Base-by-base conservation (phyloP, 1,284 basidiomycete species). In the Leucocoprinus gongylophorus region DNA sequence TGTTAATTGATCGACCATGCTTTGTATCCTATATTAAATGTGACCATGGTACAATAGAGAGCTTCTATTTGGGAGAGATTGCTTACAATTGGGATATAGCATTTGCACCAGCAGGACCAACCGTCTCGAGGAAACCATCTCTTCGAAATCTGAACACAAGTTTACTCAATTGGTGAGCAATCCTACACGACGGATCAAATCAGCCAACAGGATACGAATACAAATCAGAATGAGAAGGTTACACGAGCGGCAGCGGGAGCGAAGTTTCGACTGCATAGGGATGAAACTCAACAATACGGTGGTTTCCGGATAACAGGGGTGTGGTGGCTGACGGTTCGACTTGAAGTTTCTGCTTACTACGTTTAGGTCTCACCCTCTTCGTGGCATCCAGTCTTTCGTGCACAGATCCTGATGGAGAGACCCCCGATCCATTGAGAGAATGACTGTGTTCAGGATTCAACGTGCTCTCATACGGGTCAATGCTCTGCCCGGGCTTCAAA, bases 41-140 rank as follows among this genome's bases (percentile, higher is more conserved):
- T 33, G 10, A 33, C 32, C 9, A 5, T 33, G 32, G 9, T 33
- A 30, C 12, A 30, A 30, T 30, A 5, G 12, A n/a, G n/a, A 17
- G 35, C 17, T 37, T 37, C 7, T 37, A n/a, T 17, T 4, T 17
- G 13, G 26, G 29, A 53, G 10, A 13, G 35, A 21, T 47, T n/a
- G 62, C 78, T 59, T 62, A 82, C 85, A 82, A 62, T 58, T 68
- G 70, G 55, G 78, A 84, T 78, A 94, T 79, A 0, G 85, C 78
- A 65, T 92, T 94, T 41, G 66, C 63, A 80, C 88, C 79, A 46
- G 91, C 90, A 9, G 90, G 91, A 28, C 91, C 91, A 55, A 93
- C 80, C 15, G 85, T 85, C 63, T 93, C 91, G 47, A 93, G 64
- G 53, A 82, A 83, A 1, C 91, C 91, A 61, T 88, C 82, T 35